These are phyloP conservation scores for Xylaria digitata DNA, from an alignment of 2,329 filamentous ascomycete genomes.

Conservation along the genomic window DNA sequence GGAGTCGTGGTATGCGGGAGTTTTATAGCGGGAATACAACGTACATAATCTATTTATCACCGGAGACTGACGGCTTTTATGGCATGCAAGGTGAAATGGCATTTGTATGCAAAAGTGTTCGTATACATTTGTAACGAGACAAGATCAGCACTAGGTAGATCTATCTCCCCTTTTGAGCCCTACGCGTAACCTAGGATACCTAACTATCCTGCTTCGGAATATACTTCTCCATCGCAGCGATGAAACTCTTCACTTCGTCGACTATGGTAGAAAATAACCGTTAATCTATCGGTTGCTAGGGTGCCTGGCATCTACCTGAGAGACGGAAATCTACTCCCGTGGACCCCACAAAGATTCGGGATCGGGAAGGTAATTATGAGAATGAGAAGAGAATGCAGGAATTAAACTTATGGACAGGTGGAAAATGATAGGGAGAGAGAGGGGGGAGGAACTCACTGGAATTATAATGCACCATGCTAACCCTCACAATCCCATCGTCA, in stretches of 20 bases:
- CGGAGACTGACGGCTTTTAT: not conserved
- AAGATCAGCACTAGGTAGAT: not conserved
- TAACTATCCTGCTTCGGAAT: constrained; percentile 47
- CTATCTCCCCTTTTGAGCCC: not conserved
- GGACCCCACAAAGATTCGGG: no score
- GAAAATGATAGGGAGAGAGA: not conserved
- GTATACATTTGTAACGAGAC: not conserved
- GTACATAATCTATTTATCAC: constrained; percentile 3
- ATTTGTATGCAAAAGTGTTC: not conserved
- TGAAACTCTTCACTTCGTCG: constrained; percentile 66
- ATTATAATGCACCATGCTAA: constrained; percentile 81
- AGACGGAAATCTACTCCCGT: not conserved
- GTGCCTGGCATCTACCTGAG: not conserved
- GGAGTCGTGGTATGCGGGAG: not conserved
- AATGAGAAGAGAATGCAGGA: not conserved
- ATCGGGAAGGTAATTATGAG: not conserved
- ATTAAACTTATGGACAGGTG: not conserved
- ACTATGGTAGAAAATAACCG: constrained; percentile 52
- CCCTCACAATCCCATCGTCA: constrained; percentile 72
- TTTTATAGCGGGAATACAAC: constrained; percentile 8
- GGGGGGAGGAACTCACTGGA: constrained; percentile 61
- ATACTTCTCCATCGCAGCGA: constrained; percentile 64
- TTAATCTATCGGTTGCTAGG: constrained; percentile 3
- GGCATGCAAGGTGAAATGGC: no score
- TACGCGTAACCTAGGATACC: not conserved